phyloP scores from a whole-genome alignment of 1,284 basidiomycete species.

The Dichomitus squalens region DNA sequence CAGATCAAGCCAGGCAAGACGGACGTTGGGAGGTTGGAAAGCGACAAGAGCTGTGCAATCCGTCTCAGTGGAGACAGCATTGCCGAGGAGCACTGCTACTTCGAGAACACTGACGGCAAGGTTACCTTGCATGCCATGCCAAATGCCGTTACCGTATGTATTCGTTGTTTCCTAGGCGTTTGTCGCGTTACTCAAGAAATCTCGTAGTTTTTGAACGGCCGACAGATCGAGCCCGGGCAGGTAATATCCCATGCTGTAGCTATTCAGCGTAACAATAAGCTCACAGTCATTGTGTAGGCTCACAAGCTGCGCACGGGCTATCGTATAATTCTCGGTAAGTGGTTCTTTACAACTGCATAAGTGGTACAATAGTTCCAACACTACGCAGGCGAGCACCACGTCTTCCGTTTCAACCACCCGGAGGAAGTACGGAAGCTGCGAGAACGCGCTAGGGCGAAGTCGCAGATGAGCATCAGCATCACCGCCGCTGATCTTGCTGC shows the following conservation, averaged over 20 bases:
- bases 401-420: conserved; percentile 97
- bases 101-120: conserved; percentile 85
- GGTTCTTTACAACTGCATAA: not conserved
- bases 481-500: conserved; percentile 66
- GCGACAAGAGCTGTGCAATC: conserved; percentile 82
- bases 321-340: conserved; percentile 88
- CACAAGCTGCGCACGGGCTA: conserved; percentile 90
- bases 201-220: conserved; percentile 86
- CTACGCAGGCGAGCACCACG: conserved; percentile 86
- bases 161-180: not conserved
- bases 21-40: conserved; percentile 83
- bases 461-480: conserved; percentile 64
- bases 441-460: conserved; percentile 73
- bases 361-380: not conserved
- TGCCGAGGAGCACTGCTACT: conserved; percentile 88
- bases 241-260: conserved; percentile 42
- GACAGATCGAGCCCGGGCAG: conserved; percentile 76
- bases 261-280: not conserved
- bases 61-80: conserved; percentile 93
- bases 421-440: conserved; percentile 92
- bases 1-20: conserved; percentile 89
- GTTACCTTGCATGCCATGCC: conserved; percentile 82
- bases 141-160: conserved; percentile 81
- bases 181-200: conserved; percentile 2
- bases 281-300: conserved; percentile 44